Conservation (phyloP, 106 monocot genomes). For the Iris macrosiphon region DNA sequence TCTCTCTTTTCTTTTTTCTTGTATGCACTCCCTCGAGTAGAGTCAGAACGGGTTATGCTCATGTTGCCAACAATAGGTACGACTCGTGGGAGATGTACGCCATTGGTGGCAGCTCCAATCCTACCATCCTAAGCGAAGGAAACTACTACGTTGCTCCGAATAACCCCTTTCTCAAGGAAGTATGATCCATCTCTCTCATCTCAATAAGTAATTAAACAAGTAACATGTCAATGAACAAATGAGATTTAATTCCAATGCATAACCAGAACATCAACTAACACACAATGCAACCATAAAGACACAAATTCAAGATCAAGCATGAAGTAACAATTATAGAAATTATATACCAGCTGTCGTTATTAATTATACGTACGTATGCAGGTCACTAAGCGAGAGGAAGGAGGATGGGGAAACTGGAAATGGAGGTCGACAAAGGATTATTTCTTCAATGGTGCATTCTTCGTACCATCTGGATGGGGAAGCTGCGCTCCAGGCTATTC, state of each 20-base stretch:
- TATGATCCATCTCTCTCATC: constrained; percentile 2
- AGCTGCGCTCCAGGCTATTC: constrained; percentile 26
- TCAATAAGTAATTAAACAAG: background rate
- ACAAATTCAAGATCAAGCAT: no score
- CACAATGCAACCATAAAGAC: no score
- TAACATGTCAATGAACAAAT: no score
- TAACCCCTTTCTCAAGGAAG: constrained; percentile 17
- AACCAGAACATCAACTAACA: no score
- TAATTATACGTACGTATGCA: background rate
- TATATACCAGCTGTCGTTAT: no score
- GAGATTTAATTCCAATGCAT: no score
- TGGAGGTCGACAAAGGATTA: constrained; percentile 47
- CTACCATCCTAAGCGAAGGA: constrained; percentile 53
- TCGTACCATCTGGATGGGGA: constrained; percentile 54
- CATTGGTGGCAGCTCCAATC: constrained; percentile 48
- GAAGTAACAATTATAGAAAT: no score
- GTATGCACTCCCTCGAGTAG: constrained; percentile 8
- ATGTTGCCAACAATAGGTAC: constrained; percentile 53
- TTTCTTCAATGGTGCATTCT: constrained; percentile 46
- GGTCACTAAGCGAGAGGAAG: constrained; percentile 46
- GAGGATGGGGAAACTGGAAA: constrained; percentile 48
- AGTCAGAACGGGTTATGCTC: constrained; percentile 45
- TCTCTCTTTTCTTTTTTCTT: background rate
- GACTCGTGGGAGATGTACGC: constrained; percentile 50
- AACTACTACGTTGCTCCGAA: constrained; percentile 37